These are phyloP conservation scores for Collybiopsis luxurians DNA, from an alignment of 768 basidiomycete genomes.

Conservation along the genomic window DNA sequence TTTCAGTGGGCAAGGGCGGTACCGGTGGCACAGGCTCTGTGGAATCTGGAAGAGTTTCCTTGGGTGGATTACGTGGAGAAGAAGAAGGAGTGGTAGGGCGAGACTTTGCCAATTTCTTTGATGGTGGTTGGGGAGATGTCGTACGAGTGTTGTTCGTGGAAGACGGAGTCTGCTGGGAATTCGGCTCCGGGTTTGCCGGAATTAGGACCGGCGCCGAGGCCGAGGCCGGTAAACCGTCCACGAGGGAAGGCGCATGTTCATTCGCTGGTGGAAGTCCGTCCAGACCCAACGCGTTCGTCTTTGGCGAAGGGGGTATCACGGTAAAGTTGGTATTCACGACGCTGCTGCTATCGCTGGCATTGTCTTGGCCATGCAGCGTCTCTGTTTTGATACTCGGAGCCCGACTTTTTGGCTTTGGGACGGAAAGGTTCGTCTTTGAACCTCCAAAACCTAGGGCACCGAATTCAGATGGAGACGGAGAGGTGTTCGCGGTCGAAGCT, in stretches of 20 bases:
- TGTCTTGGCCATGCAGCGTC: not conserved
- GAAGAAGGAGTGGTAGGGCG: conserved; percentile 7
- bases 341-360: conserved; percentile 2
- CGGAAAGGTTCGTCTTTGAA: not conserved
- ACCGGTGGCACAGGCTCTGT: not conserved
- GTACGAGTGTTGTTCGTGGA: too few species aligned
- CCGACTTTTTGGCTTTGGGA: conserved; percentile 1
- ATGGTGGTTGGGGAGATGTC: not conserved
- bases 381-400: conserved; percentile 6
- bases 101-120: not conserved
- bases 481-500: not conserved
- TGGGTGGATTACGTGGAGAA: not conserved
- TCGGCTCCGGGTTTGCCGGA: not conserved
- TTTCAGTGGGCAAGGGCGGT: not conserved
- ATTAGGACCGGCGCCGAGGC: not conserved
- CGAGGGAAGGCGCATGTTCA: not conserved
- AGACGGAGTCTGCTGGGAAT: too few species aligned
- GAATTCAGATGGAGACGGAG: not conserved
- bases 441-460: not conserved
- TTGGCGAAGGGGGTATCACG: conserved; percentile 4
- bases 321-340: not conserved
- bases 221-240: conserved; percentile 6
- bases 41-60: not conserved
- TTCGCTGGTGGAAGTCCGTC: not conserved
- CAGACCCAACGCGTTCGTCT: not conserved